Conservation (phyloP, 2,329 filamentous ascomycete genomes). For the Pezicula neosporulosa region DNA sequence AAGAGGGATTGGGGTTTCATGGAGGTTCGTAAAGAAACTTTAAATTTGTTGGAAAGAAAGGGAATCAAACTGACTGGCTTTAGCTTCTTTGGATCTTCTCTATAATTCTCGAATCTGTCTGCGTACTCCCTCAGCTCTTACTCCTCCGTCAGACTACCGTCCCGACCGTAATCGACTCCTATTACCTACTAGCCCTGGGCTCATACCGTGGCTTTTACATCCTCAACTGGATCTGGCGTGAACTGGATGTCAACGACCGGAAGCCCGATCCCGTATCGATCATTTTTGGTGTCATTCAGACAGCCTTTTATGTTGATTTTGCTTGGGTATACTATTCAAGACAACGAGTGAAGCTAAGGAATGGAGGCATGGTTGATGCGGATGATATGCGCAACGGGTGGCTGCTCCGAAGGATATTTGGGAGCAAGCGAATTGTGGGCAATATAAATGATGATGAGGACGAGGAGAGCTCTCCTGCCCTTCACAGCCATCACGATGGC, state of each 20-base stretch:
- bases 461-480: constrained; percentile 17
- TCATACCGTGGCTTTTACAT: constrained; percentile 88
- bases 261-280: constrained; percentile 70
- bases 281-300: constrained; percentile 86
- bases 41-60: neutral
- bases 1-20: constrained; percentile 44
- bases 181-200: constrained; percentile 84
- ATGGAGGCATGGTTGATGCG: constrained; percentile 82
- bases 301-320: constrained; percentile 86
- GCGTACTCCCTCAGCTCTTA: constrained; percentile 85
- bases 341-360: constrained; percentile 89
- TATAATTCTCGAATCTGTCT: constrained; percentile 86
- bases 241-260: constrained; percentile 55
- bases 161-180: constrained; percentile 95
- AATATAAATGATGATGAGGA: constrained; percentile 14
- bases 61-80: constrained; percentile 12
- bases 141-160: constrained; percentile 92
- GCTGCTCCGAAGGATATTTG: constrained; percentile 76
- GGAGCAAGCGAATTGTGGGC: constrained; percentile 56
- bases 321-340: constrained; percentile 95
- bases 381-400: constrained; percentile 85
- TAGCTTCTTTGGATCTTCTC: constrained; percentile 86
- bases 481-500: constrained; percentile 22
- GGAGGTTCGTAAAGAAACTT: constrained; percentile 37
- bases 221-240: constrained; percentile 81